phyloP scores from a whole-genome alignment of 192 early-diverging fungal species.

The Hyaloraphidium curvatum region DNA sequence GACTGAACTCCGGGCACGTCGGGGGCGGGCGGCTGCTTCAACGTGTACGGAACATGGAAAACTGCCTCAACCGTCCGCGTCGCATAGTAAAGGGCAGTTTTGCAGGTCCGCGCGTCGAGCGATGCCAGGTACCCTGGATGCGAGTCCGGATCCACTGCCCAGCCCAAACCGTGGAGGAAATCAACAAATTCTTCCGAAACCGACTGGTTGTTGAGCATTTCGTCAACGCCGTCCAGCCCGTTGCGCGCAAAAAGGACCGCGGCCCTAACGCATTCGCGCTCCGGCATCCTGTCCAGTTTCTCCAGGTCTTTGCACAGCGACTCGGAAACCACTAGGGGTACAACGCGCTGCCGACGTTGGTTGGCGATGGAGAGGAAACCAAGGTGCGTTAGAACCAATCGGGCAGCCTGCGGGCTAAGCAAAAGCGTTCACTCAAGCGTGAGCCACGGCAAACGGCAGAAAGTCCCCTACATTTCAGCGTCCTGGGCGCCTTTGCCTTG shows the following conservation, averaged over 20 bases:
- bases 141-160: conserved; percentile 25
- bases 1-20: not conserved
- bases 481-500: too few relatives aligned
- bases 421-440: too few relatives aligned
- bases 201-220: conserved; percentile 24
- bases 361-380: conserved; percentile 42
- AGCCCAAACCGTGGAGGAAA: conserved; percentile 26
- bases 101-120: conserved; percentile 25
- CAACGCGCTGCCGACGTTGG: conserved; percentile 30
- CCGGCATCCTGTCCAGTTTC: conserved; percentile 37
- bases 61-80: conserved; percentile 42
- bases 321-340: conserved; percentile 44
- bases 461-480: too few relatives aligned
- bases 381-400: conserved; percentile 40
- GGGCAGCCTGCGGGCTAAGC: conserved; percentile 27
- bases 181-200: conserved; percentile 39
- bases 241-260: conserved; percentile 41
- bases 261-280: conserved; percentile 53
- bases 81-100: conserved; percentile 48
- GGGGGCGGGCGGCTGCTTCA: conserved; percentile 11
- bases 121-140: conserved; percentile 49
- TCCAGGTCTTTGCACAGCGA: conserved; percentile 37
- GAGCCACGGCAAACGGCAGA: too few relatives aligned
- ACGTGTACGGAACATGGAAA: conserved; percentile 48
- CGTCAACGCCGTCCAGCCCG: conserved; percentile 22